Evolutionary conservation across 176 grass and related monocot genomes (phyloP), one percentile per base, ranked within the genome.

Genomic region (Neostapfia colusana): DNA sequence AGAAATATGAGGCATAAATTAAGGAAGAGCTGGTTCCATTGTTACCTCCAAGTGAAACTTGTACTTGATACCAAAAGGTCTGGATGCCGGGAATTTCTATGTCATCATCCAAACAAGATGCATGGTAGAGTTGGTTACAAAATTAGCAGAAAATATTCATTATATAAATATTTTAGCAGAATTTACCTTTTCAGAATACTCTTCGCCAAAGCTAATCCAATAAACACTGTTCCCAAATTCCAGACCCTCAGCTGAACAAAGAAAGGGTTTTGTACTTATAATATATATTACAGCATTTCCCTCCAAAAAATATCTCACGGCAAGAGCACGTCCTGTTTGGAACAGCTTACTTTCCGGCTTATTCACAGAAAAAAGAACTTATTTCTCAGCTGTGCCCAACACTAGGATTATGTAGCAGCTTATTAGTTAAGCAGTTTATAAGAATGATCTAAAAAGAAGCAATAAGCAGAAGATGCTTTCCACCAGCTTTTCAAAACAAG

Each of bases 11-110:
- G 10, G 35, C 36, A 18, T 27, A 63, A 82, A 63, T 76, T 63
- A 83, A 62, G 36, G 36, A 74, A 72, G 51, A 50, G 60, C 15
- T 17, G 49, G 59, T 46, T 36, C 13, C 41, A 68, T 3, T 66
- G 51, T 86, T 83, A 98, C 95, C 91, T 95, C 91, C 69, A 98
- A 81, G 78, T 95, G 95, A 82, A 98, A 95, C 81, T 94, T 94
- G 77, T 99, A 99, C 83, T 88, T 92, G 82, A 95, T 92, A 62
- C 95, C 89, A 64, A 95, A 98, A 80, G 95, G 87, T 31, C 76
- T 95, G 44, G 91, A 94, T 44, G 91, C 78, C 4, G 89, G 85
- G 74, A 98, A 98, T 83, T 84, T 98, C 95, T 98, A 70, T n/a
- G 38, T 15, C 39, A 84, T 82, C 25, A 41, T 50, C 13, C 40